phyloP scores from a whole-genome alignment of 441 rosid species.

The Arabidopsis hybrid region DNA sequence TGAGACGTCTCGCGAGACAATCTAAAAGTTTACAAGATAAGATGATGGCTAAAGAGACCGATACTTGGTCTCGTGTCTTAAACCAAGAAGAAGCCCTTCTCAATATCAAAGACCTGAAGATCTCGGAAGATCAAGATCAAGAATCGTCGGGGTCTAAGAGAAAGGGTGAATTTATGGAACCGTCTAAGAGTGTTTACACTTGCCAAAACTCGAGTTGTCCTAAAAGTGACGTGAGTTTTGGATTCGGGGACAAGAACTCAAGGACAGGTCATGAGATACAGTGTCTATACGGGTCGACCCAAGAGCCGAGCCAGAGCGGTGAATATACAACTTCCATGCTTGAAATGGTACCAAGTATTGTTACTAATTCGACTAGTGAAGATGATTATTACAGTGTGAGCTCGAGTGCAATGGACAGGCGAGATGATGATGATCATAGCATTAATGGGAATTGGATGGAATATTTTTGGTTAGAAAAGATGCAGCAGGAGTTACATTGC shows the following conservation, averaged over 20 bases:
- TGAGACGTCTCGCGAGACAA: conserved; percentile 44
- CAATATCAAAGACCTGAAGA: conserved; percentile 37
- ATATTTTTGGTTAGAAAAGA: conserved; percentile 35
- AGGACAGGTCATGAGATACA: conserved; percentile 45
- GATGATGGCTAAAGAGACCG: conserved; percentile 50
- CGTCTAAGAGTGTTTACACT: conserved; percentile 32
- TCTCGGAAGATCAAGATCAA: conserved; percentile 33
- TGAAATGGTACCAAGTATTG: conserved; percentile 26
- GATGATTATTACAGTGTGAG: conserved; percentile 26
- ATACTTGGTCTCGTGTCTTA: conserved; percentile 47
- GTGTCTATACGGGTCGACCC: conserved; percentile 32
- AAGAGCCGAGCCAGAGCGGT: conserved; percentile 27
- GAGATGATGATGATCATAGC: conserved; percentile 1
- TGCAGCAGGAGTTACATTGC: conserved; percentile 19
- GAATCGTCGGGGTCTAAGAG: conserved; percentile 35
- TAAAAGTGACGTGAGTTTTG: conserved; percentile 32
- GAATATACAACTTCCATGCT: conserved; percentile 12
- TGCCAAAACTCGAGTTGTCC: conserved; percentile 46
- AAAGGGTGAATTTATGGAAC: conserved; percentile 35
- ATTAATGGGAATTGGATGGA: conserved; percentile 20
- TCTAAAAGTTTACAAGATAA: conserved; percentile 47
- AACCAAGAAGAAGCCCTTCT: conserved; percentile 47
- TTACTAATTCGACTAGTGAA: conserved; percentile 16
- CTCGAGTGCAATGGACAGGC: conserved; percentile 19
- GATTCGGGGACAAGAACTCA: conserved; percentile 45